Base-by-base conservation (phyloP, 768 basidiomycete species). In the Pulveroboletus frians region DNA sequence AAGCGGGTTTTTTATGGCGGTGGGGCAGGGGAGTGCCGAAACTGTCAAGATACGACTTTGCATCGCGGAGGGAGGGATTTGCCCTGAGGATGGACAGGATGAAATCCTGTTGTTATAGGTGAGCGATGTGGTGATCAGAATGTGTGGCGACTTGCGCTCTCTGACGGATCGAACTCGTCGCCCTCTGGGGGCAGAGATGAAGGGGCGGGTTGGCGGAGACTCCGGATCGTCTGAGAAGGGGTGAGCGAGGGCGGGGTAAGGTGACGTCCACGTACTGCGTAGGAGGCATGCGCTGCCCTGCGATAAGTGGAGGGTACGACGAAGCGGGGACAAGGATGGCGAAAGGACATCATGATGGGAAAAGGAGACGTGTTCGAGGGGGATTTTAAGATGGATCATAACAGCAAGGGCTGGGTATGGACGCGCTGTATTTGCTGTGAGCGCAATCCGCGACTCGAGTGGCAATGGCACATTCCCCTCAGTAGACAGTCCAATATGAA, bases 71-170 rank as follows among this genome's bases (percentile, higher is more conserved):
- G 2, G 95, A 97, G 11, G 96, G 95, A 52, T 89, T 92, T 26
- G 96, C 86, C 46, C 88, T 85, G 44, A 99, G 76, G 60, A 99
- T 88, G 29, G 94, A 96, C 48, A 98, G 72, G 62, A 99, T 93
- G 62, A 99, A 94, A 66, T 98, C 96, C 92, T 98, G 65, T 39
- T 26, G 34, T 11, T 2, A 30, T 44, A 26, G 15, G 62, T 58
- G 56, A 53, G 46, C 21, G 52, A 40, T 20, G 35, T 5, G 17
- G n/a, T 8, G 34, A 51, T 32, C 3, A 17, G 21, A 23, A 26
- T 5, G 29, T 5, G 42, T 6, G 42, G n/a, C 3, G 44, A 63
- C 74, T 54, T 57, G 80, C 83, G 64, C 81, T 79, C 44, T 80
- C 78, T 26, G 80, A 68, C 0, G 64, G 60, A 26, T 63, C 65